These are phyloP conservation scores for Trametes meyenii DNA, from an alignment of 768 basidiomycete genomes.

Conservation along the genomic window DNA sequence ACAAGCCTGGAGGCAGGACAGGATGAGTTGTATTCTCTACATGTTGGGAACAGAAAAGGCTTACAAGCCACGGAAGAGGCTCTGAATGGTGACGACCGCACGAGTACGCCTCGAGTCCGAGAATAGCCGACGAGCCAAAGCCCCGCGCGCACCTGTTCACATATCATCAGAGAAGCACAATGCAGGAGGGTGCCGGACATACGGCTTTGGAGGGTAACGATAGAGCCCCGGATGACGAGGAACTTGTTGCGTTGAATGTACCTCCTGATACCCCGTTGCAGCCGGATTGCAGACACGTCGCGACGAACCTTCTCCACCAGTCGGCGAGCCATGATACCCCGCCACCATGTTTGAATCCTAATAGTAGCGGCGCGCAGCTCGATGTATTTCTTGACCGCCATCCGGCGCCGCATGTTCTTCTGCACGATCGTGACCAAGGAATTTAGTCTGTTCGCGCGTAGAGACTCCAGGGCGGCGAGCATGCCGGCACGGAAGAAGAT, in stretches of 20 bases:
- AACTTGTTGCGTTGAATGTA: conserved; percentile 77
- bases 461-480: conserved; percentile 92
- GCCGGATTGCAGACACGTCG: conserved; percentile 70
- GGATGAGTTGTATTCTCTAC: conserved; percentile 8
- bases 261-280: conserved; percentile 74
- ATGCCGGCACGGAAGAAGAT: conserved; percentile 99
- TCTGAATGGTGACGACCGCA: conserved; percentile 78
- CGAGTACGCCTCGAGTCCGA: conserved; percentile 53
- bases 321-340: conserved; percentile 77
- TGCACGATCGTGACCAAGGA: conserved; percentile 93
- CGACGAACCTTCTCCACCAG: conserved; percentile 72
- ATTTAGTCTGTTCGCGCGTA: conserved; percentile 87
- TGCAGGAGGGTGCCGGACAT: conserved; percentile 40
- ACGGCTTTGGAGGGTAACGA: conserved; percentile 86
- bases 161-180: background rate
- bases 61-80: conserved; percentile 86
- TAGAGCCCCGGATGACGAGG: conserved; percentile 57
- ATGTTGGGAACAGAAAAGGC: conserved; percentile 35
- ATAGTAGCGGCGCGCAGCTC: conserved; percentile 73
- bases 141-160: conserved; percentile 69
- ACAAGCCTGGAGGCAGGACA: conserved; percentile 44
- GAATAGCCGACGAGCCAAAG: conserved; percentile 64
- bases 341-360: conserved; percentile 93
- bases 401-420: conserved; percentile 90
- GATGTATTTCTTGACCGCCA: conserved; percentile 83